These are phyloP conservation scores for Lodderomyces orthopsilosis DNA, from an alignment of 1,139 yeast genomes.

Conservation along the genomic window DNA sequence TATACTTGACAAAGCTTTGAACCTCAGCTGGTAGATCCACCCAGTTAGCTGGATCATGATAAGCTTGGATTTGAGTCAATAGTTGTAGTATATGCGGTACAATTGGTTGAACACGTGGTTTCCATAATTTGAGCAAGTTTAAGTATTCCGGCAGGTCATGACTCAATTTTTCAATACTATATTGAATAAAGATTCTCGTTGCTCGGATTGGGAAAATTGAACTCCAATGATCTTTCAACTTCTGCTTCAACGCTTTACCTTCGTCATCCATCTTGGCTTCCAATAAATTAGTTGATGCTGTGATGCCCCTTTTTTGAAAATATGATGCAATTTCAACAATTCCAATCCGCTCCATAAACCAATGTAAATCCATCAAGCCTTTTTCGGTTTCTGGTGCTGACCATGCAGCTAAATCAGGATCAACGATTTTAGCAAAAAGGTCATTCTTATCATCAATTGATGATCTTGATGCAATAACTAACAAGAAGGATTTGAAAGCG, in stretches of 20 bases:
- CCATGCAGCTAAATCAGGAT: constrained; percentile 92
- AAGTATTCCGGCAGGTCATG: constrained; percentile 75
- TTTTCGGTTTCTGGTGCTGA: constrained; percentile 86
- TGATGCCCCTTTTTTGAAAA: constrained; percentile 77
- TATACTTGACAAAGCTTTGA: constrained; percentile 82
- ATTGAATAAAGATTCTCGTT: constrained; percentile 90
- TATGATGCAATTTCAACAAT: constrained; percentile 91
- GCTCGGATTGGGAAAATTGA: constrained; percentile 94
- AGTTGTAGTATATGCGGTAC: constrained; percentile 87
- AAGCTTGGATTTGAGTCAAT: constrained; percentile 86
- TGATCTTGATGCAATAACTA: constrained; percentile 89
- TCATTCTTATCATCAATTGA: constrained; percentile 66
- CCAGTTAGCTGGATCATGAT: constrained; percentile 94
- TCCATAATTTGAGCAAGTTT: constrained; percentile 78
- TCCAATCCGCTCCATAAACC: constrained; percentile 98
- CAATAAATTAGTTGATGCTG: constrained; percentile 70
- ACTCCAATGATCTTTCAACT: constrained; percentile 87
- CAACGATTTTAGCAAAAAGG: constrained; percentile 82
- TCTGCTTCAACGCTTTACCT: constrained; percentile 72
- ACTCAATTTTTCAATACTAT: constrained; percentile 85
- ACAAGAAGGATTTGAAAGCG: constrained; percentile 84
- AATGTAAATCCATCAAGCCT: constrained; percentile 83
- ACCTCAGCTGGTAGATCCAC: constrained; percentile 80
- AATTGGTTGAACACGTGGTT: constrained; percentile 88
- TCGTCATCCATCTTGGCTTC: constrained; percentile 88